phyloP scores from a whole-genome alignment of 2,329 filamentous ascomycete species.

The Didymella exigua region DNA sequence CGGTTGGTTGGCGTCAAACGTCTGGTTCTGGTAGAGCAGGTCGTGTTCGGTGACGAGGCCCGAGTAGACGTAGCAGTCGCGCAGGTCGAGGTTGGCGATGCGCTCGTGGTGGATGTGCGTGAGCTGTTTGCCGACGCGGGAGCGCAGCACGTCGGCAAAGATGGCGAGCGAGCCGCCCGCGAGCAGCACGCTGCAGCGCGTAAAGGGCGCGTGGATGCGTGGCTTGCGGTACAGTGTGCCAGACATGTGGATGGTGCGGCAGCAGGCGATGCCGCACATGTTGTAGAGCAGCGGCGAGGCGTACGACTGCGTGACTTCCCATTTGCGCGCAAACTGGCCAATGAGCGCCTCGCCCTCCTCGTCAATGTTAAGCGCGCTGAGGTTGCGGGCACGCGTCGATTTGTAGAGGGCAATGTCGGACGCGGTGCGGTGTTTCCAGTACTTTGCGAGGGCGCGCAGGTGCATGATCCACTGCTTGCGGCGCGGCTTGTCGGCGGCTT shows the following conservation, averaged over 20 bases:
- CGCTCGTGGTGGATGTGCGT: conserved; percentile 67
- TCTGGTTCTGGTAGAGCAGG: conserved; percentile 67
- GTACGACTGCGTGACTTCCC: conserved; percentile 68
- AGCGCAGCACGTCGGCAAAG: conserved; percentile 65
- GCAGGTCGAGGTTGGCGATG: conserved; percentile 63
- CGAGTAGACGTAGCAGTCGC: conserved; percentile 69
- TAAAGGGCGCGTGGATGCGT: conserved; percentile 66
- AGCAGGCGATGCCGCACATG: conserved; percentile 68
- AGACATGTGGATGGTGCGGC: conserved; percentile 65
- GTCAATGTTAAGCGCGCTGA: conserved; percentile 66
- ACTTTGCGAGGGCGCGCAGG: conserved; percentile 61
- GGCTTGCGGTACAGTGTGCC: conserved; percentile 69
- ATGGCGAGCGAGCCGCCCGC: conserved; percentile 65
- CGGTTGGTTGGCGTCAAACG: conserved; percentile 67
- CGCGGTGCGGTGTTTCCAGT: conserved; percentile 65
- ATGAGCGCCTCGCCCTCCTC: conserved; percentile 68
- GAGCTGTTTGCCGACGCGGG: conserved; percentile 60
- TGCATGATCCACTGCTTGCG: conserved; percentile 67
- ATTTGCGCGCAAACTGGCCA: conserved; percentile 70
- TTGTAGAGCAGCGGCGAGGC: conserved; percentile 71
- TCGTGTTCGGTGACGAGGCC: conserved; percentile 67
- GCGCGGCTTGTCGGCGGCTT: conserved; percentile 61
- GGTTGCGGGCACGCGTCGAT: conserved; percentile 61
- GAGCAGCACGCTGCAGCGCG: conserved; percentile 65
- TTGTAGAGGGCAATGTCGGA: conserved; percentile 65